These are phyloP conservation scores for Diospyros lotus DNA, from an alignment of 148 eudicot genomes.

Conservation along the genomic window DNA sequence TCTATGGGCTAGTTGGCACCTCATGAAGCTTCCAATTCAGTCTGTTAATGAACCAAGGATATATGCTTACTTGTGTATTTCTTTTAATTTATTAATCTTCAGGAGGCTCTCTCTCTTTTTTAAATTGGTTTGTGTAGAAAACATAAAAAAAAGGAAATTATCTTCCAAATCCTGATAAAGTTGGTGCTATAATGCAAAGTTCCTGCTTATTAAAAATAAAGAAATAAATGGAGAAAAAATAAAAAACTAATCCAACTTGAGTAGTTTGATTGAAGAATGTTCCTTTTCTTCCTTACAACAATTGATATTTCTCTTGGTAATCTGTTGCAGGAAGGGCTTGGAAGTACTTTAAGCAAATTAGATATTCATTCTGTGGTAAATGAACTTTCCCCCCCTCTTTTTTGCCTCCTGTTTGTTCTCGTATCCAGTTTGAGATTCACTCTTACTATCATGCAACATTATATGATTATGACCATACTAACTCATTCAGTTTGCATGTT, in stretches of 20 bases:
- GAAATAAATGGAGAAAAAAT: too few species aligned
- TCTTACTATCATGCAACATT: background rate
- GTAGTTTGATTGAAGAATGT: background rate
- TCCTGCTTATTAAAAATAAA: background rate
- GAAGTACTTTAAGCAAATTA: slow-evolving; percentile 42
- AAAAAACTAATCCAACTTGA: too few species aligned
- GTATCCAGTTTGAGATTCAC: background rate
- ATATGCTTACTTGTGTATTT: background rate
- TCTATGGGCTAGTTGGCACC: background rate
- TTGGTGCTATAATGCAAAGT: background rate
- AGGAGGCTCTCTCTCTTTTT: background rate
- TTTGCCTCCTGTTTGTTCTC: background rate
- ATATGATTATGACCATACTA: background rate
- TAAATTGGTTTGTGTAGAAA: background rate
- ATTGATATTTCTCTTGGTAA: slow-evolving; percentile 1
- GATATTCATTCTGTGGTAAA: slow-evolving; percentile 66
- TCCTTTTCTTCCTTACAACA: background rate
- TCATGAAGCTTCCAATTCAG: background rate
- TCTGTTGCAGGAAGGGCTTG: slow-evolving; percentile 54
- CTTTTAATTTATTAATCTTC: background rate
- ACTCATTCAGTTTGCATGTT: background rate
- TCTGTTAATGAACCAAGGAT: background rate
- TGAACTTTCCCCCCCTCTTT: background rate
- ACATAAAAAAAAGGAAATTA: background rate
- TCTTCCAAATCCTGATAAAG: background rate